Conservation (phyloP, 2,329 filamentous ascomycete species). For the Pyricularia sp. region DNA sequence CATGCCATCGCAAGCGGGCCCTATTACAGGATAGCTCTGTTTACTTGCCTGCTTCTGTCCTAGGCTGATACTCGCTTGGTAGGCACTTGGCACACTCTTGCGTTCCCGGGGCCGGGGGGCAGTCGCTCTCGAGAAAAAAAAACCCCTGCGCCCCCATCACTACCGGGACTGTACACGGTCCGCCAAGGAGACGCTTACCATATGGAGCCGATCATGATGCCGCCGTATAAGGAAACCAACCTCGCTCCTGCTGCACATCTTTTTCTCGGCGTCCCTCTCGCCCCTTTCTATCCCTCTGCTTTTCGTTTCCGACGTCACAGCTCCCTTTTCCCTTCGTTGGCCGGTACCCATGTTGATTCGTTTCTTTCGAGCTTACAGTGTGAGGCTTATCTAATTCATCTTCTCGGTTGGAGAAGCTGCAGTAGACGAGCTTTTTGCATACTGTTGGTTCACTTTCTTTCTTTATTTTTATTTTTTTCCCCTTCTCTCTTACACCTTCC, state of each 20-base stretch:
- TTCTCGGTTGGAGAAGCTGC: not conserved
- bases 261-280: not conserved
- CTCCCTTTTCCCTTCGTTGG: not conserved
- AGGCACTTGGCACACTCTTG: not conserved
- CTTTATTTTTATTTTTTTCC: not conserved
- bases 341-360: not conserved
- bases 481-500: not conserved
- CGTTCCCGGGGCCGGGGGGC: not conserved
- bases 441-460: not conserved
- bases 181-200: not conserved
- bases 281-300: not conserved
- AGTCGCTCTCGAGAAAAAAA: not conserved
- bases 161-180: not conserved
- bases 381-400: not conserved
- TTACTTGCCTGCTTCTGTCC: not conserved
- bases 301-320: not conserved
- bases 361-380: not conserved
- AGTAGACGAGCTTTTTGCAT: not conserved
- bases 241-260: not conserved
- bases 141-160: not conserved
- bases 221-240: not conserved
- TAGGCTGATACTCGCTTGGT: slow-evolving; percentile 1
- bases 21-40: not conserved
- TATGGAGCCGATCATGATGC: not conserved
- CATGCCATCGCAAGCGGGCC: not conserved